Evolutionary conservation across 305 asterid genomes (phyloP).

Genomic region (Fraxinus ornus): DNA sequence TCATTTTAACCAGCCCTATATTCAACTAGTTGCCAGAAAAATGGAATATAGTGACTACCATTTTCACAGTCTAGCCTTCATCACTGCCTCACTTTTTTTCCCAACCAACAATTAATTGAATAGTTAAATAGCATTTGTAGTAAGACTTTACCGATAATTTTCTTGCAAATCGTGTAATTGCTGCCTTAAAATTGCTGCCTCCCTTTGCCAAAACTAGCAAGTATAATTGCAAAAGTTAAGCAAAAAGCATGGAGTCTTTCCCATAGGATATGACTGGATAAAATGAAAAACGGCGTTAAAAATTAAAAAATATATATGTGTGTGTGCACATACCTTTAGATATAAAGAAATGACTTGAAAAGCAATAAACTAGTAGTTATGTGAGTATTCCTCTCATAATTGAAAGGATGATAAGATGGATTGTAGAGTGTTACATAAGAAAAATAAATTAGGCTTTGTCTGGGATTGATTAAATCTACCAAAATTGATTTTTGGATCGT

Average conservation of each 20-base stretch:
- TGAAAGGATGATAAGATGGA: not conserved
- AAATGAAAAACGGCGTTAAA: not conserved
- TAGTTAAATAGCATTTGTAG: not conserved
- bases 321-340: not conserved
- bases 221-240: slow-evolving; percentile 12
- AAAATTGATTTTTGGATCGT: no score
- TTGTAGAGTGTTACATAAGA: not conserved
- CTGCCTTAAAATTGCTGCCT: slow-evolving; percentile 67
- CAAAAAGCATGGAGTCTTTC: not conserved
- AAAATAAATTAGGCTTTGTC: not conserved
- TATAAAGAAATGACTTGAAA: not conserved
- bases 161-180: slow-evolving; percentile 67
- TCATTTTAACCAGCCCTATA: not conserved
- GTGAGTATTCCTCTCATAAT: not conserved
- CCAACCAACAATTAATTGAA: not conserved
- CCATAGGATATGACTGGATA: not conserved
- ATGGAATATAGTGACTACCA: not conserved
- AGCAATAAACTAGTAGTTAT: not conserved
- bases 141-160: slow-evolving; percentile 51
- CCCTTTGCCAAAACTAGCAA: slow-evolving; percentile 82
- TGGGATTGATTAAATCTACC: no score
- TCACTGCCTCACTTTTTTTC: not conserved
- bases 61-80: not conserved
- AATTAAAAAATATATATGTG: not conserved
- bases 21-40: not conserved